Evolutionary conservation across 2,329 filamentous ascomycete species (phyloP).

Genomic region (Aspergillus puulaauensis): DNA sequence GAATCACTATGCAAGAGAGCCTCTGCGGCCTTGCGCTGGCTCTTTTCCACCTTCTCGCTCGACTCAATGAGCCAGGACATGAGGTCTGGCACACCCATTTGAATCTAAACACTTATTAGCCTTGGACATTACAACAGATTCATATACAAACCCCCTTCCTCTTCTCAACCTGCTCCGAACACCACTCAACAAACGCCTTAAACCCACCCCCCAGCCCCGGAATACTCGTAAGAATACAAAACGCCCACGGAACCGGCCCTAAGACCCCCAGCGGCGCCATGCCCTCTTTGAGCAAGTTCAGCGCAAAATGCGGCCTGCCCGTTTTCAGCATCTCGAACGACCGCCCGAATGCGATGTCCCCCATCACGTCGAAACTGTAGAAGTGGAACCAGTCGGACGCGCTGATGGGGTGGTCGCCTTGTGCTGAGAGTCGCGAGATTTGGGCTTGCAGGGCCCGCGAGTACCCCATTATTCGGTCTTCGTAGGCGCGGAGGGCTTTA

Average conservation of each 20-base stretch:
- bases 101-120: neutral
- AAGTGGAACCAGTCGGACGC: neutral
- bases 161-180: neutral
- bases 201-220: neutral
- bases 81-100: neutral
- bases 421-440: neutral
- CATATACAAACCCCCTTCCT: neutral
- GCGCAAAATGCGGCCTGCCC: neutral
- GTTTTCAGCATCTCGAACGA: neutral
- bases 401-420: neutral
- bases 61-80: neutral
- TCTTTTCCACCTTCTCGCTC: neutral
- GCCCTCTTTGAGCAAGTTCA: neutral
- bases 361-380: constrained; percentile 8
- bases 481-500: neutral
- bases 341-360: neutral
- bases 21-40: neutral
- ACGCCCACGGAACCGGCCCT: neutral
- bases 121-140: neutral
- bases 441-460: neutral
- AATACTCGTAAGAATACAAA: neutral
- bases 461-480: neutral
- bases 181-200: neutral
- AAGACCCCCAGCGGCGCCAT: neutral
- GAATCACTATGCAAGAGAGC: neutral